These are phyloP conservation scores for Petrea volubilis DNA, from an alignment of 257 asterid species.

Conservation along the genomic window DNA sequence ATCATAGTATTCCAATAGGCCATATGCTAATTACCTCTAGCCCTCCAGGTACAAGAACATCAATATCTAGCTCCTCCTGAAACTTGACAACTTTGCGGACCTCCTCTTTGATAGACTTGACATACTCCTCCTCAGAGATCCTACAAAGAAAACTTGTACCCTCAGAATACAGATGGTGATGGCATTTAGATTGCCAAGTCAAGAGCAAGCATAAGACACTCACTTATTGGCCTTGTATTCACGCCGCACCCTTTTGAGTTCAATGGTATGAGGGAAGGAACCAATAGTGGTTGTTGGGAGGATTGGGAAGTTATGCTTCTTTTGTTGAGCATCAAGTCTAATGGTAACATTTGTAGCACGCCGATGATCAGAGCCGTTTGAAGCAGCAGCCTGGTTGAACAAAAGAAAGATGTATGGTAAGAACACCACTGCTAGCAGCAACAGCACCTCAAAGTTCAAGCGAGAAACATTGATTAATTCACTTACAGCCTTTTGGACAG, in stretches of 20 bases:
- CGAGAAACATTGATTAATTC: constrained; percentile 9
- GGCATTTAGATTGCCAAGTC: no score
- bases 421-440: constrained; percentile 10
- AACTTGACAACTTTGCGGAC: constrained; percentile 91
- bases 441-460: background rate
- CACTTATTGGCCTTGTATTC: constrained; percentile 96
- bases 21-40: constrained; percentile 99
- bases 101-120: constrained; percentile 80
- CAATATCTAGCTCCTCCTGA: constrained; percentile 98
- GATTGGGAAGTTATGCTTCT: constrained; percentile 94
- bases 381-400: constrained; percentile 63
- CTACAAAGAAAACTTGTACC: constrained; percentile 34
- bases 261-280: constrained; percentile 93
- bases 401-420: constrained; percentile 16
- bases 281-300: constrained; percentile 99
- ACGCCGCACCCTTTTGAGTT: constrained; percentile 94
- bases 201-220: constrained; percentile 24
- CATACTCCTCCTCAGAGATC: constrained; percentile 88
- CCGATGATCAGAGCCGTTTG: constrained; percentile 96
- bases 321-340: constrained; percentile 95
- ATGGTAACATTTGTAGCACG: constrained; percentile 92
- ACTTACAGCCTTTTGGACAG: constrained; percentile 98
- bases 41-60: constrained; percentile 98
- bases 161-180: no score
- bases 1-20: no score